Evolutionary conservation across 768 basidiomycete genomes (phyloP).

Genomic region (Phylloporus scabripes): DNA sequence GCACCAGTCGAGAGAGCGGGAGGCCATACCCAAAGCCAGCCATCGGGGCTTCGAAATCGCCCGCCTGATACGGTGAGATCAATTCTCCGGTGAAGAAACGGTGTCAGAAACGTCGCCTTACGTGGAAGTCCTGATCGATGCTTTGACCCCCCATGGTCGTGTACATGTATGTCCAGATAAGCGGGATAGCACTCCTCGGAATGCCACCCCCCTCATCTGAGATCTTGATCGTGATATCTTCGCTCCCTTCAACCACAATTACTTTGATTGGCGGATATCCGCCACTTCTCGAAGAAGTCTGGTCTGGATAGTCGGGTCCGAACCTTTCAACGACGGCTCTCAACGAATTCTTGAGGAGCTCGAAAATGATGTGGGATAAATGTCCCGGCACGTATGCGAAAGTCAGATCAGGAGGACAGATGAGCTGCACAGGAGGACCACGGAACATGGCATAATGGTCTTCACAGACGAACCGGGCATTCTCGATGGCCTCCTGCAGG

Average conservation of each 20-base stretch:
- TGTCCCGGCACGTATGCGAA: slow-evolving; percentile 98
- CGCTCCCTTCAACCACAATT: slow-evolving; percentile 93
- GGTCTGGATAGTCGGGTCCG: slow-evolving; percentile 73
- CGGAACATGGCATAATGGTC: slow-evolving; percentile 96
- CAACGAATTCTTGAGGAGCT: slow-evolving; percentile 95
- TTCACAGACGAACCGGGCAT: slow-evolving; percentile 91
- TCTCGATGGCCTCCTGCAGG: slow-evolving; percentile 97
- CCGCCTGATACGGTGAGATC: slow-evolving; percentile 38
- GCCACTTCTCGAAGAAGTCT: neutral
- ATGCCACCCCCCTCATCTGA: slow-evolving; percentile 95
- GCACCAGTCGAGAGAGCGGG: slow-evolving; percentile 83
- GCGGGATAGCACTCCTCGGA: slow-evolving; percentile 74
- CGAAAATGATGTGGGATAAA: slow-evolving; percentile 94
- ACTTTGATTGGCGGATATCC: slow-evolving; percentile 25
- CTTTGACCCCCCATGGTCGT: slow-evolving; percentile 73
- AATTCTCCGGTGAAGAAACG: neutral
- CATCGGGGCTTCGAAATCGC: slow-evolving; percentile 97
- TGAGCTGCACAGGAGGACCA: slow-evolving; percentile 92
- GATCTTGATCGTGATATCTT: slow-evolving; percentile 99
- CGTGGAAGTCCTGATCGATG: slow-evolving; percentile 67
- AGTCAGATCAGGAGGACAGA: slow-evolving; percentile 79
- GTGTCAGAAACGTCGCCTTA: neutral
- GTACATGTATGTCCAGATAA: slow-evolving; percentile 99
- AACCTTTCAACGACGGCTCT: slow-evolving; percentile 93
- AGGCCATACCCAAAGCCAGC: slow-evolving; percentile 95